A percentile compares a stretch with the other conserved stretches of the same genome.
Evolutionary conservation across 2,329 filamentous ascomycete species (phyloP).

Genomic region (Sphaceloma murrayae): DNA sequence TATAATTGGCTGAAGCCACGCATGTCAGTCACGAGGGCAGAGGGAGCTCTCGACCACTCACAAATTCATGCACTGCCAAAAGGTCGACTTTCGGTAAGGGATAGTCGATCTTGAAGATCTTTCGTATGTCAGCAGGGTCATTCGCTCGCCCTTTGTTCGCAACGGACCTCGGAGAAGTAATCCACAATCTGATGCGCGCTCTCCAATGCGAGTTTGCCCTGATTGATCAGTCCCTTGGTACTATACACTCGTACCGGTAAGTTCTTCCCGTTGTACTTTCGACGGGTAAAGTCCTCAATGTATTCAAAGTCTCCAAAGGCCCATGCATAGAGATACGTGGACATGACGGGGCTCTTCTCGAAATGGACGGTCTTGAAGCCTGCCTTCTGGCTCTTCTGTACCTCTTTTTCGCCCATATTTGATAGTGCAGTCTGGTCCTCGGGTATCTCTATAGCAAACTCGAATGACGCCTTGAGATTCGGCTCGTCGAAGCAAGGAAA

Average conservation of each 20-base stretch:
- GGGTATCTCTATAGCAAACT: conserved; percentile 85
- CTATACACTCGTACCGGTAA: conserved; percentile 94
- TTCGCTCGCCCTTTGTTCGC: background rate
- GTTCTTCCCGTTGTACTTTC: conserved; percentile 82
- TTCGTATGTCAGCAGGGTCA: conserved; percentile 15
- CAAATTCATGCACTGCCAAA: conserved; percentile 88
- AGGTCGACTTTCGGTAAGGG: conserved; percentile 87
- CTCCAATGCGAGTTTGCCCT: conserved; percentile 79
- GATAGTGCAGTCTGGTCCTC: conserved; percentile 79
- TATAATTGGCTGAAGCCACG: conserved; percentile 33
- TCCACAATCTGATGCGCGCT: conserved; percentile 91
- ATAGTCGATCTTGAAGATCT: conserved; percentile 83
- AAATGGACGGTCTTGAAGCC: conserved; percentile 62
- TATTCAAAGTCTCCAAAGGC: conserved; percentile 96
- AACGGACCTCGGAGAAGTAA: conserved; percentile 69
- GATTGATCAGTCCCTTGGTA: conserved; percentile 84
- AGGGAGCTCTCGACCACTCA: conserved; percentile 33
- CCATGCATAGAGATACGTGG: conserved; percentile 82
- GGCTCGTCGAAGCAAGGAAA: conserved; percentile 99
- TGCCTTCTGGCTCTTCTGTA: conserved; percentile 57
- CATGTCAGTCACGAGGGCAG: background rate
- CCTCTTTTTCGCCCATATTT: conserved; percentile 86
- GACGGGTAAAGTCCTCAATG: conserved; percentile 79
- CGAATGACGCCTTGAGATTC: conserved; percentile 91
- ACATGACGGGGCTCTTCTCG: conserved; percentile 80